Conservation (phyloP, 495 filamentous ascomycete genomes). For the Xylaria longipes region DNA sequence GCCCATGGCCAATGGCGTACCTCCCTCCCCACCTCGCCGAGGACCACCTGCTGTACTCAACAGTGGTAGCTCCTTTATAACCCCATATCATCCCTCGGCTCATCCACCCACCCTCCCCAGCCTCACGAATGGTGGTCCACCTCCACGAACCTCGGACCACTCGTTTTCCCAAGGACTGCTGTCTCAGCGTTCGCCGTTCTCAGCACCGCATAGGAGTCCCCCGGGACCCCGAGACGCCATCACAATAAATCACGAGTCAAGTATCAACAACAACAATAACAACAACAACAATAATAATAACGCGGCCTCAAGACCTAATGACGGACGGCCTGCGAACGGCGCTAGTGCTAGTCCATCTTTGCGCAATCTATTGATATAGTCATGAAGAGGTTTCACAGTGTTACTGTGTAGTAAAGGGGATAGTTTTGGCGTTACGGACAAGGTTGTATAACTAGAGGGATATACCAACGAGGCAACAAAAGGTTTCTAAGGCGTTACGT, state of each 20-base stretch:
- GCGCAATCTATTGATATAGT: slow-evolving; percentile 65
- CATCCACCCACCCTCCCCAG: slow-evolving; percentile 47
- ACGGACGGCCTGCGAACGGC: slow-evolving; percentile 57
- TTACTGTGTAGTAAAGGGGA: slow-evolving; percentile 29
- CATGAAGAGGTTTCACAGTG: slow-evolving; percentile 30
- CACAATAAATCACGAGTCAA: slow-evolving; percentile 42
- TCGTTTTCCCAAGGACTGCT: slow-evolving; percentile 45
- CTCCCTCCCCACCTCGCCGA: slow-evolving; percentile 47
- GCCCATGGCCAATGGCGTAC: slow-evolving; percentile 48
- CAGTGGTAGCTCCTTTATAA: slow-evolving; percentile 29
- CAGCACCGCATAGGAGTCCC: slow-evolving; percentile 44
- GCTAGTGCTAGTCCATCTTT: slow-evolving; percentile 80
- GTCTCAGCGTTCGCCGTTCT: slow-evolving; percentile 41
- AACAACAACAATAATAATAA: slow-evolving; percentile 24
- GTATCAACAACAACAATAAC: slow-evolving; percentile 31
- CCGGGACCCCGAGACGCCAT: slow-evolving; percentile 41
- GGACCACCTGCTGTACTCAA: slow-evolving; percentile 32
- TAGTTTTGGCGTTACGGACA: slow-evolving; percentile 28
- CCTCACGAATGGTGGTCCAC: slow-evolving; percentile 43
- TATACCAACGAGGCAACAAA: slow-evolving; percentile 37
- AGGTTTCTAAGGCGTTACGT: slow-evolving; percentile 23
- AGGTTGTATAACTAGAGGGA: slow-evolving; percentile 43
- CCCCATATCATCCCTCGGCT: slow-evolving; percentile 37
- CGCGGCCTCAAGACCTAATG: slow-evolving; percentile 38
- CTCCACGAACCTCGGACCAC: slow-evolving; percentile 41